Evolutionary conservation across 169 alveolate genomes (phyloP), one percentile per base, ranked within the genome.

Genomic region (Sarcocystis neurona): DNA sequence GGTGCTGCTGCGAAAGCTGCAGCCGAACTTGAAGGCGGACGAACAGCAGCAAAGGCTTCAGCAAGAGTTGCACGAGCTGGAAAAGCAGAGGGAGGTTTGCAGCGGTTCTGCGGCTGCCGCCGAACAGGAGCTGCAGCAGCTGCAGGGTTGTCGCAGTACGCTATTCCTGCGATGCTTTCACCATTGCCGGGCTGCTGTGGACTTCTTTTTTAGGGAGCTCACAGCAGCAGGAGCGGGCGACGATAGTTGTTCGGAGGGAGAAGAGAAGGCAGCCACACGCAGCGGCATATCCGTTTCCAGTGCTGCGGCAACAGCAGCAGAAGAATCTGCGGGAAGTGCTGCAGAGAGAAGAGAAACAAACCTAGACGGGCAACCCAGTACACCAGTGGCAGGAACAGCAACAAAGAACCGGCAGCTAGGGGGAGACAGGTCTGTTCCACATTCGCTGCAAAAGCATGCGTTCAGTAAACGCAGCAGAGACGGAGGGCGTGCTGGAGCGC

Each of bases 201-300:
- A 72, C 82, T 34, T 72, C 56, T 72, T 72, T 53, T 72, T 72
- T 39, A 15, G 82, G 4, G 82, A 72, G 27, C 34, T 72, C 37
- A 72, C 82, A 4, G 39, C 47, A 10, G 39, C 32, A n/a, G 34
- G 44, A 37, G 39, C 32, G 8, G 41, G 41, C 39, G 43, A 63
- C 1, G 75, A 63, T 2, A 41, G 2, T 6, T 4, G n/a, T 3
- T 20, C 1, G 44, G 75, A 63, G n/a, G n/a, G n/a, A n/a, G n/a
- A n/a, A n/a, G n/a, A n/a, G n/a, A n/a, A n/a, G n/a, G n/a, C n/a
- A n/a, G n/a, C n/a, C n/a, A n/a, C n/a, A n/a, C n/a, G n/a, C n/a
- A n/a, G n/a, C n/a, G n/a, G n/a, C n/a, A n/a, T n/a, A n/a, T n/a
- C n/a, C n/a, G n/a, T n/a, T n/a, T n/a, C n/a, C n/a, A n/a, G n/a